These are phyloP conservation scores for Delitschia confertaspora DNA, from an alignment of 495 filamentous ascomycete species.

Conservation along the genomic window DNA sequence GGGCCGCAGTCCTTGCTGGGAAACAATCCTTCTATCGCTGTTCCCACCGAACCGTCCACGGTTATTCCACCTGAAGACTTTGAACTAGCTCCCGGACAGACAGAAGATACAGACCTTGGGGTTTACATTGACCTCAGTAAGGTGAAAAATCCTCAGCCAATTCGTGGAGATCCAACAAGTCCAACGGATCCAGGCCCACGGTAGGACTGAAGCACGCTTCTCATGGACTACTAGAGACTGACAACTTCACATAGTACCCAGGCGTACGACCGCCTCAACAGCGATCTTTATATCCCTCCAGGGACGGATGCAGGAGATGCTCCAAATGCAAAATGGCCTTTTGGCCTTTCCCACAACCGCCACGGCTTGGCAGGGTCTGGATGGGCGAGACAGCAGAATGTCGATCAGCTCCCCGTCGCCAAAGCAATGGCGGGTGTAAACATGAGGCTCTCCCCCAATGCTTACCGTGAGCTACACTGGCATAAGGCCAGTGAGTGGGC, in stretches of 20 bases:
- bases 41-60: slow-evolving; percentile 12
- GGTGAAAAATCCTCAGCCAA: slow-evolving; percentile 57
- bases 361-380: slow-evolving; percentile 50
- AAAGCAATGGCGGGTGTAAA: slow-evolving; percentile 67
- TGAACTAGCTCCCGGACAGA: slow-evolving; percentile 46
- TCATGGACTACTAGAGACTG: slow-evolving; percentile 1
- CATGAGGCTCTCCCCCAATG: slow-evolving; percentile 61
- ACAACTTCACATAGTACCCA: slow-evolving; percentile 38
- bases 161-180: slow-evolving; percentile 44
- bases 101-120: slow-evolving; percentile 48
- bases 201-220: slow-evolving; percentile 26
- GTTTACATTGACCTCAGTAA: slow-evolving; percentile 55
- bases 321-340: slow-evolving; percentile 60
- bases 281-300: slow-evolving; percentile 57
- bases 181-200: slow-evolving; percentile 56
- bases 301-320: slow-evolving; percentile 54
- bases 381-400: slow-evolving; percentile 63
- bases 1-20: slow-evolving; percentile 7
- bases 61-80: slow-evolving; percentile 24
- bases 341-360: slow-evolving; percentile 57
- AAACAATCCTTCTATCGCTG: slow-evolving; percentile 3
- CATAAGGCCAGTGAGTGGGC: slow-evolving; percentile 64
- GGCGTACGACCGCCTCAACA: slow-evolving; percentile 55
- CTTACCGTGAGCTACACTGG: slow-evolving; percentile 64
- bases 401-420: slow-evolving; percentile 52